These are phyloP conservation scores for Odontarrhena argentea DNA, from an alignment of 345 rosid species.

Conservation along the genomic window DNA sequence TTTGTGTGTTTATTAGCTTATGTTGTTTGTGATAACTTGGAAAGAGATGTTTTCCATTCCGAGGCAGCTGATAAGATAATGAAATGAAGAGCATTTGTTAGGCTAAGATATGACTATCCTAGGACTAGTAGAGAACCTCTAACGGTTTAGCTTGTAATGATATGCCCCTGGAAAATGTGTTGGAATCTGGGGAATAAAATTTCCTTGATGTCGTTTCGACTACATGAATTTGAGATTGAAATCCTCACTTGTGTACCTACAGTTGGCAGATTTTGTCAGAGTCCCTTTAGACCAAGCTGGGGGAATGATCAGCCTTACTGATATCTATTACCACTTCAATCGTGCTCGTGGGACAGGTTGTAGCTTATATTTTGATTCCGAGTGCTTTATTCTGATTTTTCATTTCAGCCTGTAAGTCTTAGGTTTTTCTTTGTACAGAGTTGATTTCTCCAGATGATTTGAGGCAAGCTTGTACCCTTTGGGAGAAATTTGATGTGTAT, in stretches of 20 bases:
- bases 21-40: not conserved
- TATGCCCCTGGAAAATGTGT: constrained; percentile 3
- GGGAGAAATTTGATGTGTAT: constrained; percentile 97
- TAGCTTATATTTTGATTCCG: constrained; percentile 1
- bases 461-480: constrained; percentile 87
- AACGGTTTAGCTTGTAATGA: constrained; percentile 14
- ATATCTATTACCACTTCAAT: constrained; percentile 86
- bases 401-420: not conserved
- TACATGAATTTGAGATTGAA: constrained; percentile 10
- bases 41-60: not conserved
- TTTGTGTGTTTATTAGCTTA: constrained; percentile 27
- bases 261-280: constrained; percentile 97
- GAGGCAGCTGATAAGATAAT: not conserved
- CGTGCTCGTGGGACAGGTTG: constrained; percentile 98
- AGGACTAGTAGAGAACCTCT: not conserved
- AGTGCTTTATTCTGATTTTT: not conserved
- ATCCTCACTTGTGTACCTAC: constrained; percentile 33
- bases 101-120: not conserved
- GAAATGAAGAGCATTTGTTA: not conserved
- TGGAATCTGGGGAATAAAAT: constrained; percentile 3
- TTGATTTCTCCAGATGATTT: constrained; percentile 96
- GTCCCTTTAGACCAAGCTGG: constrained; percentile 85
- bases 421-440: constrained; percentile 49
- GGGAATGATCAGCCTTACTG: constrained; percentile 94
- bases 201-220: constrained; percentile 16